A percentile compares a stretch with the other conserved stretches of the same genome.
Evolutionary conservation across 257 asterid species (phyloP).

Genomic region (Henckelia pumila): DNA sequence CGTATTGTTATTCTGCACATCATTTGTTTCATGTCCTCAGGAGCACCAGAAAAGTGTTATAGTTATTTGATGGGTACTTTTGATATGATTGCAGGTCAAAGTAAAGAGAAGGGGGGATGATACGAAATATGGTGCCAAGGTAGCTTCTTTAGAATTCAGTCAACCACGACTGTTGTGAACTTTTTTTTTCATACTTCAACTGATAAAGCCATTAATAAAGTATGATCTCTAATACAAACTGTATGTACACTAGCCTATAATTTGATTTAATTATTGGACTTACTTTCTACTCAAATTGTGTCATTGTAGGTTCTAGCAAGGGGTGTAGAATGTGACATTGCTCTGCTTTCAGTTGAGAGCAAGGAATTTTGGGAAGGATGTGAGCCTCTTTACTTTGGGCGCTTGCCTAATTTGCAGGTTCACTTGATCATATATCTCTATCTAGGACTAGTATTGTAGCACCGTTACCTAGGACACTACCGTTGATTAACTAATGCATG

Average conservation of each 20-base stretch:
- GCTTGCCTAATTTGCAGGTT: conserved; percentile 80
- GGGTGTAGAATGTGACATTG: conserved; percentile 89
- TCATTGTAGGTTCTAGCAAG: conserved; percentile 75
- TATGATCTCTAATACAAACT: not conserved
- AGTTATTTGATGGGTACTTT: conserved; percentile 20
- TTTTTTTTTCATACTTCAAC: not conserved
- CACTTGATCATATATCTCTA: conserved; percentile 23
- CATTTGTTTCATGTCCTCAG: conserved; percentile 7
- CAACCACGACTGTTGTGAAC: conserved; percentile 4
- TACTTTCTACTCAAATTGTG: conserved; percentile 22
- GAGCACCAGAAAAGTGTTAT: conserved; percentile 23
- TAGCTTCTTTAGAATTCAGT: conserved; percentile 30
- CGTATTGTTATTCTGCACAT: conserved; percentile 6
- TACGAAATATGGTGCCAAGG: conserved; percentile 89
- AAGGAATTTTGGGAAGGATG: conserved; percentile 82
- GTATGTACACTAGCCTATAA: not conserved
- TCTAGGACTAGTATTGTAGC: not conserved
- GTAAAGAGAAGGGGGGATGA: conserved; percentile 90
- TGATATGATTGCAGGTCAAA: conserved; percentile 63
- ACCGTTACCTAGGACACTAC: too few relatives aligned
- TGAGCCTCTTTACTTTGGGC: conserved; percentile 72
- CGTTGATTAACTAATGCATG: too few relatives aligned
- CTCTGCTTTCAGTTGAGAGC: conserved; percentile 80
- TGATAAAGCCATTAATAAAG: not conserved
- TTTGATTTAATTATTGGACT: conserved; percentile 10